These are phyloP conservation scores for Tetradesmus obliquus DNA, from an alignment of 139 green algal species.

Conservation along the genomic window DNA sequence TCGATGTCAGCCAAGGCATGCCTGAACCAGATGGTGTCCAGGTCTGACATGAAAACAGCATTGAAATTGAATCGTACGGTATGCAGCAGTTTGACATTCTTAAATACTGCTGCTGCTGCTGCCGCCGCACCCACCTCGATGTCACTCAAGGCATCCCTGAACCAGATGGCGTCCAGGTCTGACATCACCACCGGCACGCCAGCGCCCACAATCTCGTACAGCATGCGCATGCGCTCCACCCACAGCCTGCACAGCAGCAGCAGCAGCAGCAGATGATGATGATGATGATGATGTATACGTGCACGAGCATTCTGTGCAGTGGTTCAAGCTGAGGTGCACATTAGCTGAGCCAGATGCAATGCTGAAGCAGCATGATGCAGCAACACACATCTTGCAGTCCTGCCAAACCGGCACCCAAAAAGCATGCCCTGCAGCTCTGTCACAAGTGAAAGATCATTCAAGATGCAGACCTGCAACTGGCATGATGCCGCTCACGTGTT, in stretches of 20 bases:
- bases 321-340: too few relatives aligned
- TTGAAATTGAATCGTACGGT: too few relatives aligned
- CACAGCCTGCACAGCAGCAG: background rate
- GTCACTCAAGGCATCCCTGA: background rate
- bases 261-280: background rate
- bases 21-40: background rate
- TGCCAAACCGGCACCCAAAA: too few relatives aligned
- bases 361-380: too few relatives aligned
- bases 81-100: too few relatives aligned
- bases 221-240: background rate
- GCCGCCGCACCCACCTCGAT: background rate
- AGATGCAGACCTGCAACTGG: background rate
- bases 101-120: too few relatives aligned
- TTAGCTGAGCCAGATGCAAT: too few relatives aligned
- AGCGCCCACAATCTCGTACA: background rate
- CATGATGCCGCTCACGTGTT: background rate
- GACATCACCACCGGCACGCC: background rate
- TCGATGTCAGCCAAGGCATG: background rate
- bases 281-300: too few relatives aligned
- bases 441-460: too few relatives aligned
- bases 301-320: too few relatives aligned
- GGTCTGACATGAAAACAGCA: background rate
- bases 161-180: background rate
- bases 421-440: too few relatives aligned
- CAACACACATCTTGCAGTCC: too few relatives aligned